Evolutionary conservation across 208 protist species (phyloP).

Genomic region (Trichomonas tenax): DNA sequence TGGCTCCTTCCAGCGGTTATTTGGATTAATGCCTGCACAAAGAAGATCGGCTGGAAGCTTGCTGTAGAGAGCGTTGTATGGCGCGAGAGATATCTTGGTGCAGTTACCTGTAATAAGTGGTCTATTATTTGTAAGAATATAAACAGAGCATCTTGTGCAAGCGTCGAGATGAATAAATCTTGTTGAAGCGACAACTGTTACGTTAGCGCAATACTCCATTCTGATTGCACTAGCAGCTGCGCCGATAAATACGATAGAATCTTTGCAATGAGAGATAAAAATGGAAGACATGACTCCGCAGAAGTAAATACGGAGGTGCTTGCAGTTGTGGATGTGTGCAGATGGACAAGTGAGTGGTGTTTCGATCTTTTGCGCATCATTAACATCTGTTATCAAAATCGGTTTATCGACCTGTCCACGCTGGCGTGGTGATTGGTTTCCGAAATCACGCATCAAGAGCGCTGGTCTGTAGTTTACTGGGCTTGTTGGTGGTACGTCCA

Average conservation of each 20-base stretch:
- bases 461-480: background rate
- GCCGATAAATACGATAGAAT: background rate
- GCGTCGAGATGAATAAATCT: background rate
- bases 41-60: background rate
- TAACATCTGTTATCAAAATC: background rate
- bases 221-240: background rate
- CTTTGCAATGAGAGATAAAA: background rate
- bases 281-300: background rate
- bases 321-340: background rate
- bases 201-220: background rate
- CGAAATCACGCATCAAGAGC: background rate
- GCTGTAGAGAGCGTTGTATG: slow-evolving; percentile 3
- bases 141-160: background rate
- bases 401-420: background rate
- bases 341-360: background rate
- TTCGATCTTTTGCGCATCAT: background rate
- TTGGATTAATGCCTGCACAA: background rate
- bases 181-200: background rate
- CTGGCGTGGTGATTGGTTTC: background rate
- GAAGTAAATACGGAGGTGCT: background rate
- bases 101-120: slow-evolving; percentile 11
- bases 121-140: background rate
- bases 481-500: background rate
- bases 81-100: background rate
- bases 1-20: background rate